Evolutionary conservation across 2,329 filamentous ascomycete genomes (phyloP).

Genomic region (Pseudocercospora cruenta): DNA sequence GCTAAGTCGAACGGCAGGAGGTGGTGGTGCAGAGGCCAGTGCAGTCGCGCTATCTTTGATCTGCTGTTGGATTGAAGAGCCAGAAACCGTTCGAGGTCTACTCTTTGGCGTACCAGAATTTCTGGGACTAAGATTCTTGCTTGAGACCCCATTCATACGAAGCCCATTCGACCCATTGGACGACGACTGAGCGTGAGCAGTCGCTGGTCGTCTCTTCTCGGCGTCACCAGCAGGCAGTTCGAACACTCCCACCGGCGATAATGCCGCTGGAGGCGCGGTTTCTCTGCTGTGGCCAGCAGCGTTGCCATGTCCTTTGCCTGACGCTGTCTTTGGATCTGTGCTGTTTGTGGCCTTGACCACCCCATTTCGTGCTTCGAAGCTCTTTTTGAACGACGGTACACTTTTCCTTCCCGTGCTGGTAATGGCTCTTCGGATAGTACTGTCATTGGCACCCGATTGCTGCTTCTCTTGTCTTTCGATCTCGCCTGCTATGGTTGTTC

Average conservation of each 20-base stretch:
- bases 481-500: slow-evolving; percentile 70
- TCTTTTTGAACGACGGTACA: slow-evolving; percentile 33
- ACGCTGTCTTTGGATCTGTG: background rate
- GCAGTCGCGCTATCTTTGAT: slow-evolving; percentile 9
- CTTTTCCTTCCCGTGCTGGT: slow-evolving; percentile 33
- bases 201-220: slow-evolving; percentile 31
- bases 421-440: slow-evolving; percentile 47
- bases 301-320: background rate
- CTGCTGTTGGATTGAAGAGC: slow-evolving; percentile 17
- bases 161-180: slow-evolving; percentile 34
- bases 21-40: slow-evolving; percentile 4
- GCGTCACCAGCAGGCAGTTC: slow-evolving; percentile 30
- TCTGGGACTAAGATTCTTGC: slow-evolving; percentile 8
- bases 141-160: slow-evolving; percentile 39
- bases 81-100: slow-evolving; percentile 35
- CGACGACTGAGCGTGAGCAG: slow-evolving; percentile 26
- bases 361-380: slow-evolving; percentile 22
- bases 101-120: slow-evolving; percentile 21
- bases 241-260: slow-evolving; percentile 28
- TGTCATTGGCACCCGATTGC: slow-evolving; percentile 45
- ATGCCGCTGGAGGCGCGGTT: slow-evolving; percentile 3
- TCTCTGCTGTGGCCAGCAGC: background rate
- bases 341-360: background rate
- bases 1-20: slow-evolving; percentile 4
- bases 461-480: slow-evolving; percentile 62